A percentile compares a stretch with the other conserved stretches of the same genome.
phyloP scores from a whole-genome alignment of 2,329 filamentous ascomycete species.

The Metarhizium robertsii region DNA sequence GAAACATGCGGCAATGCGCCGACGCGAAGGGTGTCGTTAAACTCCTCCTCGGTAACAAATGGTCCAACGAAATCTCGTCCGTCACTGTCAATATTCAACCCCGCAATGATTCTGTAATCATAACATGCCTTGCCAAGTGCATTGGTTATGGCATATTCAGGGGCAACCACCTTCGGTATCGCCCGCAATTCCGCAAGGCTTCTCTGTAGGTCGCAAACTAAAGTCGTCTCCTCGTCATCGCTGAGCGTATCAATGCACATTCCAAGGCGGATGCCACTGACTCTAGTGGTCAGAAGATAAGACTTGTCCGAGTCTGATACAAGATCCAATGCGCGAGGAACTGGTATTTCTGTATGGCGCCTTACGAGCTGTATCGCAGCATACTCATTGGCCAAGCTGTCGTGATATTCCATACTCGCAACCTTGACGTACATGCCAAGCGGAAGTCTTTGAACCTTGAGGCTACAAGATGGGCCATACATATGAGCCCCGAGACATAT shows the following conservation, averaged over 20 bases:
- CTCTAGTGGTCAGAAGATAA: constrained; percentile 2
- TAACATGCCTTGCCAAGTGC: not conserved
- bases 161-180: constrained; percentile 2
- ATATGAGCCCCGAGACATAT: not conserved
- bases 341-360: constrained; percentile 1
- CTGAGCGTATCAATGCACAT: constrained; percentile 4
- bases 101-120: not conserved
- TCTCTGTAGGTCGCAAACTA: constrained; percentile 1
- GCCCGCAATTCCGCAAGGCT: not conserved
- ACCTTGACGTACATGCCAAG: constrained; percentile 12
- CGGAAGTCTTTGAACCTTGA: constrained; percentile 11
- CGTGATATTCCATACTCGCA: not conserved
- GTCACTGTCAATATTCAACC: not conserved
- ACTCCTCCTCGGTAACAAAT: constrained; percentile 7
- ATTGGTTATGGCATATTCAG: constrained; percentile 1
- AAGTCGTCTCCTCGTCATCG: not conserved
- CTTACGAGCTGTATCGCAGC: constrained; percentile 3
- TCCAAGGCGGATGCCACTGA: not conserved
- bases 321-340: constrained; percentile 3
- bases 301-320: not conserved
- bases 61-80: constrained; percentile 6
- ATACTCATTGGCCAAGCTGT: constrained; percentile 4
- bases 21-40: constrained; percentile 3
- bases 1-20: not conserved
- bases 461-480: constrained; percentile 8